Conservation (phyloP, 1,284 basidiomycete species). For the Malassezia equina region DNA sequence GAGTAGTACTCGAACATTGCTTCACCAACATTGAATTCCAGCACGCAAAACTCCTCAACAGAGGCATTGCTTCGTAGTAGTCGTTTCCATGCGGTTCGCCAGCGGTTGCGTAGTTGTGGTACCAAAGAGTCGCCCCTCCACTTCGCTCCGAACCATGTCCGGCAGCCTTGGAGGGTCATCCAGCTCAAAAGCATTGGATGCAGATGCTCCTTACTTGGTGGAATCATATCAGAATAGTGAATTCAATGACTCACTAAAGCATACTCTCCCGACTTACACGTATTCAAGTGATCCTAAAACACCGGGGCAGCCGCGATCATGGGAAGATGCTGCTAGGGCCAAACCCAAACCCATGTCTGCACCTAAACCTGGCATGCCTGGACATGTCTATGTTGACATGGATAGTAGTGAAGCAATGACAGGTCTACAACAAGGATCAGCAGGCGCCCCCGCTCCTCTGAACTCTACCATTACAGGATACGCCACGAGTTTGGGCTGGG, state of each 20-base stretch:
- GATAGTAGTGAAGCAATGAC: background rate
- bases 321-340: constrained; percentile 17
- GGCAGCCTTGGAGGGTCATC: background rate
- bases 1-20: no score
- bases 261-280: background rate
- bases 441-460: background rate
- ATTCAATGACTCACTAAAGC: background rate
- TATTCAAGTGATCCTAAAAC: background rate
- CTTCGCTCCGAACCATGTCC: background rate
- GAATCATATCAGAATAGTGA: constrained; percentile 13
- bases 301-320: constrained; percentile 3
- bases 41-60: no score
- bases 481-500: constrained; percentile 13
- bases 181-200: constrained; percentile 1
- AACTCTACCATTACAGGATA: constrained; percentile 17
- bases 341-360: background rate
- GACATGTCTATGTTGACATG: constrained; percentile 12
- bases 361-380: background rate
- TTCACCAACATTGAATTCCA: no score
- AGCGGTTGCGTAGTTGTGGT: no score
- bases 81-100: no score
- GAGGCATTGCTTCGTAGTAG: no score
- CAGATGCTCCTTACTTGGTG: constrained; percentile 11
- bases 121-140: background rate
- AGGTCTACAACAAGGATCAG: background rate